Evolutionary conservation across 306 rosid genomes (phyloP), one percentile per base, ranked within the genome.

Genomic region (Ziziphus jujuba): DNA sequence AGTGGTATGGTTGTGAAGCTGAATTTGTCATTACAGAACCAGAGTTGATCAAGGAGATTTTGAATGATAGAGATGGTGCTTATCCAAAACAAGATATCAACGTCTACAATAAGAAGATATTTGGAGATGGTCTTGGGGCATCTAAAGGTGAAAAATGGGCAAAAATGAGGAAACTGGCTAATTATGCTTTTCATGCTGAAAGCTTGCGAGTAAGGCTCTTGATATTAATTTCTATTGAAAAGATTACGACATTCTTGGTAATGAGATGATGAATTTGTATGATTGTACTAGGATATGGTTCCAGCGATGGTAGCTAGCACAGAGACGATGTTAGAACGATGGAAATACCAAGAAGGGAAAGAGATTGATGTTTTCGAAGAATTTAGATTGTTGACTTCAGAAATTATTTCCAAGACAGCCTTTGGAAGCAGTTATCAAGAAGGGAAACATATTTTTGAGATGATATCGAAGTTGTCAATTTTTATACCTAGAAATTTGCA

Each of bases 101-200:
- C 15, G 36, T 4, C n/a, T n/a, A n/a, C 24, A 0, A 22, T 1
- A 66, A 60, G 59, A 69, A 58, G 72, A 15, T 81, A n/a, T 36
- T 81, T 3, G 79, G 79, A 31, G 61, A 77, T 65, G 79, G 85
- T 4, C 57, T 76, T 24, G 63, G 48, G 40, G n/a, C 44, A 25
- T 23, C 75, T 24, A 67, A 82, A 51, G 71, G 74, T 16, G 71
- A 75, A 63, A 75, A 70, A 24, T 82, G 87, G 87, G 65, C 63
- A 17, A 78, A 75, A 40, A 24, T 70, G 47, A n/a, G 83, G 15
- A 82, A 82, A 62, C 43, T 82, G 9, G 80, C 81, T 23, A 71
- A 74, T 21, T 57, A 21, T 62, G 77, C 80, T n/a, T 74, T 82
- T 23, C 86, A 82, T 74, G 75, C 60, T 4, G 81, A 78, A 38